Percentiles rank a stretch among this genome's conserved stretches.
These are phyloP conservation scores for Mucor mucedo DNA, from an alignment of 371 early-diverging fungal genomes.

Conservation along the genomic window DNA sequence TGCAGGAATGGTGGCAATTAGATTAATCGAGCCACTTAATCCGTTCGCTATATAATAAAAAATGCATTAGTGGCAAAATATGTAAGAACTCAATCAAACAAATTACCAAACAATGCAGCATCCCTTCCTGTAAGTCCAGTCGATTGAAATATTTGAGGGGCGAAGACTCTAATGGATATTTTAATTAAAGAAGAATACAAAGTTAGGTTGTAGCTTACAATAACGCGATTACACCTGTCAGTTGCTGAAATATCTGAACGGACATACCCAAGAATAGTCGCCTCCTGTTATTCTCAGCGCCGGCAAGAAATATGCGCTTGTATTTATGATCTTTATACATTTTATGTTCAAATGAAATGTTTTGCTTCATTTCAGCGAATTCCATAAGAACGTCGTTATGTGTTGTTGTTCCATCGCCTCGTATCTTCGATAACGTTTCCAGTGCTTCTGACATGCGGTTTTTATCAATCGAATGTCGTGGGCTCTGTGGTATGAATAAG, in stretches of 20 bases:
- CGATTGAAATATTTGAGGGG: constrained; percentile 70
- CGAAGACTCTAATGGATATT: constrained; percentile 52
- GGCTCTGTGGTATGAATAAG: constrained; percentile 54
- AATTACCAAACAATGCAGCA: constrained; percentile 55
- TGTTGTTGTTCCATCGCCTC: constrained; percentile 44
- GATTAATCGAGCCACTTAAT: constrained; percentile 72
- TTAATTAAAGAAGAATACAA: neutral
- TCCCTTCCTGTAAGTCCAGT: constrained; percentile 61
- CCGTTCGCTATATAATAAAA: constrained; percentile 58
- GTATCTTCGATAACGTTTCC: constrained; percentile 52
- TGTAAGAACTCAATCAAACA: neutral
- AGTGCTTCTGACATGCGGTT: constrained; percentile 59
- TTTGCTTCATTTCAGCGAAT: constrained; percentile 73
- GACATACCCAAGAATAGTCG: constrained; percentile 74
- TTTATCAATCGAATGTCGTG: constrained; percentile 67
- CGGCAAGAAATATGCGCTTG: constrained; percentile 29
- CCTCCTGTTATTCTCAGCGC: constrained; percentile 58
- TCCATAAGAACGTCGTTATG: constrained; percentile 61
- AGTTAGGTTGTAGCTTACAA: constrained; percentile 51
- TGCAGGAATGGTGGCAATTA: constrained; percentile 74
- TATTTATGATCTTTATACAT: constrained; percentile 54
- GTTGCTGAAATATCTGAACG: constrained; percentile 78
- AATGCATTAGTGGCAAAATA: neutral
- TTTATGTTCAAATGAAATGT: constrained; percentile 71
- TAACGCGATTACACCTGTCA: constrained; percentile 77